A percentile compares a stretch with the other conserved stretches of the same genome.
These are phyloP conservation scores for Pseudisothecium myosuroides DNA, from an alignment of 225 moss, liverwort and hornwort species.

Conservation along the genomic window DNA sequence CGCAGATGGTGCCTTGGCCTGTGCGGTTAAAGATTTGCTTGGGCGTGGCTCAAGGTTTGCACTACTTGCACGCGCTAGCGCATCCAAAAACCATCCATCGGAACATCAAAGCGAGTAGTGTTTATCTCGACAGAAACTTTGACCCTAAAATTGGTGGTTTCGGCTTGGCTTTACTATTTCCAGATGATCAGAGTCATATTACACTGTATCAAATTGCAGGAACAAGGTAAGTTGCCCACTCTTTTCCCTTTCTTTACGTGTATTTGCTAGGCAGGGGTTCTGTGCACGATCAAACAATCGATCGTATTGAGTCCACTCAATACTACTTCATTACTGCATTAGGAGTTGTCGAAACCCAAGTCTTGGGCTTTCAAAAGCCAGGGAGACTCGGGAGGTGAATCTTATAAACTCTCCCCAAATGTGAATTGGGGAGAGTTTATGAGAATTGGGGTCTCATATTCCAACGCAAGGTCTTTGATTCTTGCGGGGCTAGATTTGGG, in stretches of 20 bases:
- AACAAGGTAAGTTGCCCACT: background rate
- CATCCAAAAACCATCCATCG: background rate
- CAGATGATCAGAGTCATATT: background rate
- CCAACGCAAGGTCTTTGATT: background rate
- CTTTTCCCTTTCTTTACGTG: background rate
- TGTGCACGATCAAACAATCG: too few species aligned
- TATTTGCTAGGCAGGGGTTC: too few species aligned
- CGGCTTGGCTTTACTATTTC: background rate
- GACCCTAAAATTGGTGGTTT: background rate
- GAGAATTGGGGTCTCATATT: background rate
- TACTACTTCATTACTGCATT: too few species aligned
- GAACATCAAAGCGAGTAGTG: background rate
- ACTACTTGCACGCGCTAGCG: background rate
- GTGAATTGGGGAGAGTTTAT: background rate
- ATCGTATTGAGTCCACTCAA: too few species aligned
- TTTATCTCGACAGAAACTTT: background rate
- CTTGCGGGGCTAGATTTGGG: too few species aligned
- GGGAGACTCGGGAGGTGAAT: background rate
- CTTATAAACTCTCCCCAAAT: background rate
- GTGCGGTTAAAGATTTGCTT: background rate
- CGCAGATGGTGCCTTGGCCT: background rate
- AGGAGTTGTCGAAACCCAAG: background rate
- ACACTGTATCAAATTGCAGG: rapidly evolving
- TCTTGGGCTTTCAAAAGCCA: too few species aligned
- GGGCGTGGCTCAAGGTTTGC: background rate